Base-by-base conservation (phyloP, 805 yeast genomes). In the Yarrowia hollandica region DNA sequence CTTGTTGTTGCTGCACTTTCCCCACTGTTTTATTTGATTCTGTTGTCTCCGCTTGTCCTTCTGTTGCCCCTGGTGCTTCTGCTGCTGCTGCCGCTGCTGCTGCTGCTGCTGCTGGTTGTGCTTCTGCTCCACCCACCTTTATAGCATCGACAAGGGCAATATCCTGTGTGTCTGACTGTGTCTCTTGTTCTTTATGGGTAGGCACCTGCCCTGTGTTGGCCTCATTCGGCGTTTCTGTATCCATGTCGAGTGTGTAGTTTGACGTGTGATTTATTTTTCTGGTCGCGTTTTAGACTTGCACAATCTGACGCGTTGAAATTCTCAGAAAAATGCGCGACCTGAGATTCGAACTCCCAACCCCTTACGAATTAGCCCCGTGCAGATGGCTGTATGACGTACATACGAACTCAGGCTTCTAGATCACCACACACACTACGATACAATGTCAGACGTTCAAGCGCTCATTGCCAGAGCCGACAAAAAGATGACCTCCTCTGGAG, bases 401-500 rank as follows among this genome's bases (percentile, higher is more conserved):
- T 19, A 21, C 26, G 12, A 28, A 14, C 21, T 11, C 37, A 5
- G 14, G 6, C 14, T 11, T 31, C 25, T 21, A n/a, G 38, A 46
- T 46, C 54, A 21, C 22, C 50, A 25, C 22, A 30, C 46, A n/a
- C 19, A 59, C 52, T n/a, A n/a, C n/a, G n/a, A n/a, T n/a, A n/a
- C n/a, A 33, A 61, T 63, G 69, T 64, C 66, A 21, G 64, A 64
- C 39, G 71, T 70, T 12, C 59, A 64, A 37, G 65, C 68, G 15
- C 60, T 69, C 22, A 61, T 69, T 15, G 62, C 64, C 21, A 33
- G 60, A 46, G 94, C 91, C 8, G 85, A 84, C 62, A 85, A 82
- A 74, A 83, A 84, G 67, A 80, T 82, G 60, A 81, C 81, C 66
- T 80, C 85, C 42, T 76, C 83, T 26, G 95, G 96, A 62, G 81